Base-by-base conservation (phyloP, 345 rosid genomes). In the Lenwebbia sp. region DNA sequence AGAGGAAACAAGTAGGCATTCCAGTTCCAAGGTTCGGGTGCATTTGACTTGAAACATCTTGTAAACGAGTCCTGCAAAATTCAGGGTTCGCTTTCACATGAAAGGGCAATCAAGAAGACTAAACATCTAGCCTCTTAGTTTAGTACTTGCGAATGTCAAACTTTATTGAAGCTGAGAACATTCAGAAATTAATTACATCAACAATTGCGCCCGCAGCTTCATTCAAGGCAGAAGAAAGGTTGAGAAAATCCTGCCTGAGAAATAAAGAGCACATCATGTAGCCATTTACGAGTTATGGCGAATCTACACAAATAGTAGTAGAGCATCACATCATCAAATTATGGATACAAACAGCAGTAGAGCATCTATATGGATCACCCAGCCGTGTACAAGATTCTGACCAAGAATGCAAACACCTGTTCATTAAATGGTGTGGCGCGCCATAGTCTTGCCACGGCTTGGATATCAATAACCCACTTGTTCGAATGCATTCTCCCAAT, bases 11-110 rank as follows among this genome's bases (percentile, higher is more conserved):
- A 86, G 88, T 94, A 98, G 49, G 94, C 83, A 85, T 96, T 96
- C 98, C 99, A 96, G 87, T 95, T 98, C 99, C 99, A 95, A n/a
- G 96, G 99, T 83, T 98, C 99, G 2, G 98, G 96, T n/a, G 96
- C 91, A 92, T 90, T 98, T 5, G 97, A 96, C 92, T 96, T 98
- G 88, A 98, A 96, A 90, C 99, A 98, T 82, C 98, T 88, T 5
- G 99, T 96, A 89, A 98, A 96, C 0, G 99, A 91, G 82, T 98
- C 99, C 99, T 98, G 90, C 62, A 81, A 44, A 15, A 52, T 26
- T 70, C 47, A 70, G 47, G 7, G 78, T 70, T 70, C 5, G 47
- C 78, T 70, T 65, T 70, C 78, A 70, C 78, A 70, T 0, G 25
- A 70, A 33, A 70, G 44, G 44, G 56, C 88, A 58, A 26, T 28